Base-by-base conservation (phyloP, 179 eudicot species). In the Spergularia azorica region DNA sequence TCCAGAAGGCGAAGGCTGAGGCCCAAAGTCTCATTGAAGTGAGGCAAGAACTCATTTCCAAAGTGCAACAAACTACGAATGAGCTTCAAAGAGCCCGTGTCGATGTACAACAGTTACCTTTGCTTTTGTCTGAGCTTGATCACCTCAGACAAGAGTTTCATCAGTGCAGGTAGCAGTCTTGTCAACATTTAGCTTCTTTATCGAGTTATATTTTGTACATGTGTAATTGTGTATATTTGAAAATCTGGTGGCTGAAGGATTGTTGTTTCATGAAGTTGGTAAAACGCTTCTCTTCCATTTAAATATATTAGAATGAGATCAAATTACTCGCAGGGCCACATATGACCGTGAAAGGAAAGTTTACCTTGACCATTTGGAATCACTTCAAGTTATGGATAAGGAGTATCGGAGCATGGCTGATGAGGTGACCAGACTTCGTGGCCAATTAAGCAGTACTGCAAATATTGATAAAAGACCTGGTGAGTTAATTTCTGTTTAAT, bases 301-400 rank as follows among this genome's bases (percentile, higher is more conserved):
- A 38, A 51, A 46, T 72, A 11, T 52, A 32, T 41, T 2, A 38
- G 62, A 69, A 17, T 71, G 70, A 75, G 13, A 63, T 71, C 5
- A 54, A 32, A 8, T 39, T 68, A 50, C 69, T 50, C 60, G 67
- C 91, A 95, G 99, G 90, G 89, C 88, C 67, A 92, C 95, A 15
- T 95, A 88, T 84, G 98, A 93, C 61, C 93, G 87, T 81, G 99
- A 95, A 88, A 89, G 88, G 88, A 95, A 93, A 80, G 83, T 93
- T 66, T 95, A 90, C 80, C 85, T 70, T 50, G 99, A 95, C 69
- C 98, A 95, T 83, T 90, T 93, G 54, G 99, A 91, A 82, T 90
- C 98, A 64, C 98, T 95, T 73, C 94, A 95, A 83, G 91, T 83
- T 86, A 95, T 95, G 99, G 99, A 91, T 75, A 91, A 89, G 89